Percentiles rank a stretch among this genome's conserved stretches.
Evolutionary conservation across 768 basidiomycete genomes (phyloP).

Genomic region (Daedaleopsis nitida): DNA sequence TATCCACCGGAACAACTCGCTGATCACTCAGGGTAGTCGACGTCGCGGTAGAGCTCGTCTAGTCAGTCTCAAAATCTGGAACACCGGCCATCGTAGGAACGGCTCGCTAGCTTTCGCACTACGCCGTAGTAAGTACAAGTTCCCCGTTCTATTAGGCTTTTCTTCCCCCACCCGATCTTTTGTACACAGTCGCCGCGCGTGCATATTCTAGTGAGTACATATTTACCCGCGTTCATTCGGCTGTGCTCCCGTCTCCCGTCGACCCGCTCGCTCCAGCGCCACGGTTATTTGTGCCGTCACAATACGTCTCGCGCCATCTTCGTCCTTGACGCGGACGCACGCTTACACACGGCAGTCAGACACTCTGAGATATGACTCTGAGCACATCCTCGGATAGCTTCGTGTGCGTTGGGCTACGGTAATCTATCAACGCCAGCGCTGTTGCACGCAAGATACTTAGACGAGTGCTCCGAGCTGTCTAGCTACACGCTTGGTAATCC

Average conservation of each 20-base stretch:
- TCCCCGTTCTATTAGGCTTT: background rate
- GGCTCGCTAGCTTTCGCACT: background rate
- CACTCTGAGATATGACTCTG: background rate
- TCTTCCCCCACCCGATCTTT: too few species aligned
- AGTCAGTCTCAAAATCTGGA: background rate
- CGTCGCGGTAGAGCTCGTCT: slow-evolving; percentile 11
- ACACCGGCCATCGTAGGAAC: background rate
- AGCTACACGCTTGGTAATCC: background rate
- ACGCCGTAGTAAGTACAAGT: too few species aligned
- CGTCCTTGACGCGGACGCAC: too few species aligned
- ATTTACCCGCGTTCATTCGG: too few species aligned
- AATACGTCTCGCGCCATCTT: too few species aligned
- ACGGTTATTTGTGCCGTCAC: background rate
- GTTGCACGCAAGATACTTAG: background rate
- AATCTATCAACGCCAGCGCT: background rate
- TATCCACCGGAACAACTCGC: slow-evolving; percentile 11
- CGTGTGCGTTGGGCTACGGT: background rate
- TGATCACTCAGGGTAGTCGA: slow-evolving; percentile 2
- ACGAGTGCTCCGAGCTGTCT: background rate
- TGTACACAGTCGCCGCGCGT: too few species aligned
- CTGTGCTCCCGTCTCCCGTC: too few species aligned
- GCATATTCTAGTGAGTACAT: too few species aligned
- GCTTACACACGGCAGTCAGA: too few species aligned
- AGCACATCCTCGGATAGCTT: background rate
- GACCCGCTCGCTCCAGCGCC: background rate